Evolutionary conservation across 2,329 filamentous ascomycete genomes (phyloP), one percentile per base, ranked within the genome.

Genomic region (Exophiala bonariae): DNA sequence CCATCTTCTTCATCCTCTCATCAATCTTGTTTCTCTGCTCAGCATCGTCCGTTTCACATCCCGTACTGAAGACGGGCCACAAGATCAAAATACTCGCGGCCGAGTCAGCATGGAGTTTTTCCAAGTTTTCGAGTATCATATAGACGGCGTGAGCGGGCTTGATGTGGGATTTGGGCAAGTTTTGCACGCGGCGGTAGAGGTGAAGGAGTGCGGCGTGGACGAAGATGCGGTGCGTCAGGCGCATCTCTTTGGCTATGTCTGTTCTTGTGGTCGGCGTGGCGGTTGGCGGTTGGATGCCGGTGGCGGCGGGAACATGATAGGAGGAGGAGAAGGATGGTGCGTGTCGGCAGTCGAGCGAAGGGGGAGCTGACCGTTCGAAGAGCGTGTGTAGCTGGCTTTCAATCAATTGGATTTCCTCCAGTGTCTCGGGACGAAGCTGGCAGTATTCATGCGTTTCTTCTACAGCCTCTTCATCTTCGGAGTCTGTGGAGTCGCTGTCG

Each of bases 201-300:
- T 63, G 57, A 5, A 64, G 50, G 6, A 65, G 42, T 3, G 62
- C 56, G 3, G 59, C 53, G 31, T 64, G 50, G 6, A 63, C 55
- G 34, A 65, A 65, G 3, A 61, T 52, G 11, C 50, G 47, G 37
- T 64, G 59, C 0, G 62, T 61, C 18, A 49, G 36, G 28, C 47
- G 52, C 9, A 65, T 43, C 20, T 63, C 60, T 18, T 26, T 41
- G 22, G 43, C 34, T 26, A 26, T 1, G 72, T 60, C 58, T 31
- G 28, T 31, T 31, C 69, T 0, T 65, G 66, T 2, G 79, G 79
- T 31, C 28, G 28, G 28, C 28, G 28, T 31, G 28, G 28, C 28
- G 28, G 28, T 31, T 31, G 28, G 28, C 2, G 52, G 58, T 48
- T 83, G 80, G 80, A 77, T 66, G 4, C 76, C 79, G 1, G 70